Base-by-base conservation (phyloP, 768 basidiomycete species). In the Mrakia frigida region DNA sequence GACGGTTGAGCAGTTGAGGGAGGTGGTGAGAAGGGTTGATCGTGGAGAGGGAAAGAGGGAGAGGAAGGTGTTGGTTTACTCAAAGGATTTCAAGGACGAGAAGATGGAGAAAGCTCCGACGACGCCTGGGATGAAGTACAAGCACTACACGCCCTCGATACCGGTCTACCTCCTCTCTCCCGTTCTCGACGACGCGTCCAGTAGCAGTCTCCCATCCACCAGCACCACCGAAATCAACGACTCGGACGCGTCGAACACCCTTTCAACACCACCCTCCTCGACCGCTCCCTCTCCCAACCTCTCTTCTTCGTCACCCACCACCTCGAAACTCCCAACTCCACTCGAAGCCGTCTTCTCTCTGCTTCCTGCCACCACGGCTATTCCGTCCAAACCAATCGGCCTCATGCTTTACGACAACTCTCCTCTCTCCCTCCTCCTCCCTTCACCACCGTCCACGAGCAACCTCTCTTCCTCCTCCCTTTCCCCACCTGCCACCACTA, bases 101-200 rank as follows among this genome's bases (percentile, higher is more conserved):
- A 83, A 83, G n/a, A 85, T 91, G 75, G 92, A 93, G 82, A 85
- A 86, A 53, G 88, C 89, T 0, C 97, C 97, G 13, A 94, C 93
- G 11, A 98, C 97, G 0, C 97, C 97, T 2, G 97, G 97, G 43
- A 97, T 98, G 95, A 99, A 99, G 84, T 99, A 99, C 83, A 88
- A 91, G 70, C 97, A 99, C 84, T 99, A 99, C 82, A 91, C 95
- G 33, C 97, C 97, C 2, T 85, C 90, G 0, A 90, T 94, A 6
- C 93, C 94, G 2, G 92, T 98, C 41, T 88, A 88, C 31, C 87
- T 98, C 9, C 85, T 94, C 1, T 72, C 80, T 37, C 83, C 83
- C 1, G 79, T 79, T 53, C 2, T 28, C 56, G 33, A 2, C 25
- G 14, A 14, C 3, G 39, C 50, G 1, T 25, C 33, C 2, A 53